Percentiles rank a stretch among this genome's conserved stretches.
Evolutionary conservation across 2,329 filamentous ascomycete genomes (phyloP).

Genomic region (Pyricularia sp.): DNA sequence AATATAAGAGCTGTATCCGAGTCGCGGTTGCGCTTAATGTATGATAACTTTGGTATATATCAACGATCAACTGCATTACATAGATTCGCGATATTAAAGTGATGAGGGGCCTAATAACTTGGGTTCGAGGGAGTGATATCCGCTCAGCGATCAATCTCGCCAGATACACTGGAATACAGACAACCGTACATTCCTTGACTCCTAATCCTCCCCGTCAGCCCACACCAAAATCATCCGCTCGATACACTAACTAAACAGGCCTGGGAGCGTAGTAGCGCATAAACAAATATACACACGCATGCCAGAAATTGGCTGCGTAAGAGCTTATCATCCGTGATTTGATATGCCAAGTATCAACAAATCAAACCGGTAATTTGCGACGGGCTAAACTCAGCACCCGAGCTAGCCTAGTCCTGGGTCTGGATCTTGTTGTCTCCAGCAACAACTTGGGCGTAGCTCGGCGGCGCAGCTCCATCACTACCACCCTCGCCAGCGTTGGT

Average conservation of each 20-base stretch:
- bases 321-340: not conserved
- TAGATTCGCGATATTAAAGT: not conserved
- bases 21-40: not conserved
- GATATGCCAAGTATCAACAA: not conserved
- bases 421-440: slow-evolving; percentile 90
- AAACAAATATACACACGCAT: not conserved
- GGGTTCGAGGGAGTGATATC: not conserved
- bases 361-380: not conserved
- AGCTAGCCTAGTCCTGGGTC: slow-evolving; percentile 39
- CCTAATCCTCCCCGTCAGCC: not conserved
- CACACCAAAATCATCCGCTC: not conserved
- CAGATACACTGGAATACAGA: not conserved
- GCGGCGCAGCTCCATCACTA: slow-evolving; percentile 49
- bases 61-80: not conserved
- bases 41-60: not conserved
- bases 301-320: not conserved
- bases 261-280: not conserved
- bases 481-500: slow-evolving; percentile 30
- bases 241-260: not conserved
- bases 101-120: not conserved
- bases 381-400: not conserved
- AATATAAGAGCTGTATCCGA: not conserved
- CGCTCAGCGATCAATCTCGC: not conserved
- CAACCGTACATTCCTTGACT: not conserved
- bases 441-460: slow-evolving; percentile 84